Conservation (phyloP, 2,329 filamentous ascomycete species). For the Raffaelea ambrosiae region DNA sequence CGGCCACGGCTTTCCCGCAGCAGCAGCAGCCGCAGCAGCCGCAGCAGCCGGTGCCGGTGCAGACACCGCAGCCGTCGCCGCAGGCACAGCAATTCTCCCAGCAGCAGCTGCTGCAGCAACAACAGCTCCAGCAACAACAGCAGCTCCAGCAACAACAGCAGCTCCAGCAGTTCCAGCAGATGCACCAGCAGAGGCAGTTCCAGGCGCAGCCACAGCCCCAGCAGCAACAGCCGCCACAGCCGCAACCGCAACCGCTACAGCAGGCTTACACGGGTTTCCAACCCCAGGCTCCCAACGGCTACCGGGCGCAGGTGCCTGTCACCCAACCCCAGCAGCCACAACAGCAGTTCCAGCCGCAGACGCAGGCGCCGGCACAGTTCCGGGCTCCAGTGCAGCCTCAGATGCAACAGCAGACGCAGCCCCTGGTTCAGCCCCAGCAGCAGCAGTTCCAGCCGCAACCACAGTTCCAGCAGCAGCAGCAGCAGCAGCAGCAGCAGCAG, state of each 20-base stretch:
- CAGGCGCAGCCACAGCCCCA: background rate
- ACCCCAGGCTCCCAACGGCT: too few species aligned
- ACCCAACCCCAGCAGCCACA: too few species aligned
- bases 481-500: conserved; percentile 1
- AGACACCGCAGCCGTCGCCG: background rate
- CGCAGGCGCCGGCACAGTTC: too few species aligned
- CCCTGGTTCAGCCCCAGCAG: background rate
- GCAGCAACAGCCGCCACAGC: background rate
- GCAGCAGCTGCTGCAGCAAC: background rate
- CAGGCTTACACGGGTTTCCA: too few species aligned
- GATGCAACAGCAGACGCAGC: background rate
- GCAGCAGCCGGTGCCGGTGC: background rate
- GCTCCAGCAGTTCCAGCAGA: background rate
- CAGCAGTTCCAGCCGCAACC: background rate
- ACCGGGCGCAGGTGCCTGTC: too few species aligned
- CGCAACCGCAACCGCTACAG: background rate
- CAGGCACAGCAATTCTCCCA: background rate
- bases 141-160: background rate
- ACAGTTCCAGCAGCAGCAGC: background rate
- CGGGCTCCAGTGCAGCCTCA: too few species aligned
- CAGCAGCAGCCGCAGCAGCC: background rate
- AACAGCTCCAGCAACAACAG: background rate
- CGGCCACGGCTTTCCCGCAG: too few species aligned
- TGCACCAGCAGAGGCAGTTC: background rate
- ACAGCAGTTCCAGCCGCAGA: too few species aligned